Percentiles rank a stretch among this genome's conserved stretches.
phyloP scores from a whole-genome alignment of 2,329 filamentous ascomycete species.

The Neoscytalidium dimidiatum region DNA sequence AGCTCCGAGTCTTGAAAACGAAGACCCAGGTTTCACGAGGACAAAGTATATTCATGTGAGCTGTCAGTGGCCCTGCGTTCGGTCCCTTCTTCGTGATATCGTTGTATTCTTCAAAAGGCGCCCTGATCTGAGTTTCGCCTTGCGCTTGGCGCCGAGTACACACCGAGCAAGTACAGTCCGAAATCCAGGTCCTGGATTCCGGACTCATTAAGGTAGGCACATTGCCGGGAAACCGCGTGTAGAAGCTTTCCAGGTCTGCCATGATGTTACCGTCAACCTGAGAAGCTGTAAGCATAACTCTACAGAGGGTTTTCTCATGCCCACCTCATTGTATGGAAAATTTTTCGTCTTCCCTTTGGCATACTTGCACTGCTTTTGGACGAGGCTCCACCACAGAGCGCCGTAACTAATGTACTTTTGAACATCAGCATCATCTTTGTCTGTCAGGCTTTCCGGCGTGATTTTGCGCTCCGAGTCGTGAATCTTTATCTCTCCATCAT shows the following conservation, averaged over 20 bases:
- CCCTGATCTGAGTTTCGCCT: background rate
- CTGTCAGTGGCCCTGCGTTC: background rate
- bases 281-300: background rate
- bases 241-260: conserved; percentile 20
- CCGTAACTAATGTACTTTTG: background rate
- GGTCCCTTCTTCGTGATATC: background rate
- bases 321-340: conserved; percentile 20
- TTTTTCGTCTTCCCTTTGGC: conserved; percentile 16
- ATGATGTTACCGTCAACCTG: conserved; percentile 20
- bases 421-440: background rate
- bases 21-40: conserved; percentile 10
- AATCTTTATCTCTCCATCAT: conserved; percentile 1
- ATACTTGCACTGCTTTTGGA: conserved; percentile 19
- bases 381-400: conserved; percentile 15
- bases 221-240: background rate
- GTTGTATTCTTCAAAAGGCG: background rate
- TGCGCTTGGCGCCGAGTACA: background rate
- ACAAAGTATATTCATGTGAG: conserved; percentile 17
- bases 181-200: background rate
- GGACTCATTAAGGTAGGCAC: background rate
- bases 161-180: conserved; percentile 11
- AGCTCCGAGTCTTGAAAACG: conserved; percentile 20
- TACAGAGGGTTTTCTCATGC: background rate
- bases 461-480: background rate
- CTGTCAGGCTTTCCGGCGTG: background rate